A percentile compares a stretch with the other conserved stretches of the same genome.
These are phyloP conservation scores for Pseudogymnoascus sp. DNA, from an alignment of 2,329 filamentous ascomycete species.

Conservation along the genomic window DNA sequence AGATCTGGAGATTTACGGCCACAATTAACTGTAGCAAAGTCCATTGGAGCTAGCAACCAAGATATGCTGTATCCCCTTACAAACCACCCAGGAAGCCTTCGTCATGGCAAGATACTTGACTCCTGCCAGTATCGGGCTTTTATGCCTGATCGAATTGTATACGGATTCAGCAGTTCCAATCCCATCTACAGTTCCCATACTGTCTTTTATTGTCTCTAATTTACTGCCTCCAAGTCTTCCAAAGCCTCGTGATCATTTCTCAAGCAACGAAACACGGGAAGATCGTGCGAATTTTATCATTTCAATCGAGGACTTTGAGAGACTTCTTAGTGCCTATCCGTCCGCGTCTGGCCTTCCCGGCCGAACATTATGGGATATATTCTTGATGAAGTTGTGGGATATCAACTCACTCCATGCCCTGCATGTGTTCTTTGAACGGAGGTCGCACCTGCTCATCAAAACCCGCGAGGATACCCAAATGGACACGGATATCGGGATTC, in stretches of 20 bases:
- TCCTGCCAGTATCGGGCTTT: slow-evolving; percentile 77
- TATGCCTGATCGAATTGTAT: slow-evolving; percentile 77
- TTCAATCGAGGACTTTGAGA: slow-evolving; percentile 51
- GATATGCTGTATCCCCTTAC: not conserved
- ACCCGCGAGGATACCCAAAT: slow-evolving; percentile 51
- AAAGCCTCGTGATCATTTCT: slow-evolving; percentile 16
- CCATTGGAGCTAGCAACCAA: not conserved
- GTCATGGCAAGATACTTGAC: slow-evolving; percentile 74
- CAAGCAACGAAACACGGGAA: not conserved
- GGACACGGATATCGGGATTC: slow-evolving; percentile 44
- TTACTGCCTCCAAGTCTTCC: slow-evolving; percentile 44
- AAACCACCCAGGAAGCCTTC: not conserved
- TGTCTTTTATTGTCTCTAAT: slow-evolving; percentile 71
- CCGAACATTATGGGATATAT: slow-evolving; percentile 77
- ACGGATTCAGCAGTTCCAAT: slow-evolving; percentile 60
- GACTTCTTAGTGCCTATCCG: slow-evolving; percentile 43
- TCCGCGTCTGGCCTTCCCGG: slow-evolving; percentile 56
- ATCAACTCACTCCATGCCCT: slow-evolving; percentile 75
- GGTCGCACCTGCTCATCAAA: slow-evolving; percentile 50
- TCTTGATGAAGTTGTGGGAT: slow-evolving; percentile 73
- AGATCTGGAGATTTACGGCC: not conserved
- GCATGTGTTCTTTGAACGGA: slow-evolving; percentile 62
- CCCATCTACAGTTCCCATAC: slow-evolving; percentile 61
- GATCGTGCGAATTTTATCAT: slow-evolving; percentile 34
- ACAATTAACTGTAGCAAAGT: not conserved